A percentile compares a stretch with the other conserved stretches of the same genome.
phyloP scores from a whole-genome alignment of 2,329 filamentous ascomycete species.

The Nannizziopsis barbatae region DNA sequence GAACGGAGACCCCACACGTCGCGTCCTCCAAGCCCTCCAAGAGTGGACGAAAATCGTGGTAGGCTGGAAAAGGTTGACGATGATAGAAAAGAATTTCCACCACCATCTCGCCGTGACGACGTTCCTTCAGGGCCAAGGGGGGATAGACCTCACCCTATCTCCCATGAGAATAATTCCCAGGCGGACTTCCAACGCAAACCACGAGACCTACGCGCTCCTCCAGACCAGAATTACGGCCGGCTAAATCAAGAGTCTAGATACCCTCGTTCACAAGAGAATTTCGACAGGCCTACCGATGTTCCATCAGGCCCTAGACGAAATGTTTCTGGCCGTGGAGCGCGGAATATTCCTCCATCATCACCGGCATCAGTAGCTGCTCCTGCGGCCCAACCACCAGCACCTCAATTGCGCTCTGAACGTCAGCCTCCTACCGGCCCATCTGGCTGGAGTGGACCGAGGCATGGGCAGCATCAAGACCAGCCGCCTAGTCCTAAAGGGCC shows the following conservation, averaged over 20 bases:
- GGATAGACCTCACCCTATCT: slow-evolving; percentile 21
- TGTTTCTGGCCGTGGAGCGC: slow-evolving; percentile 21
- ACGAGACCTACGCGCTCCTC: slow-evolving; percentile 16
- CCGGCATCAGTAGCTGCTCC: no score
- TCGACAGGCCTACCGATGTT: slow-evolving; percentile 31
- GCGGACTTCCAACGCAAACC: slow-evolving; percentile 23
- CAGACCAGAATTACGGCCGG: slow-evolving; percentile 39
- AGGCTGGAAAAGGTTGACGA: slow-evolving; percentile 23
- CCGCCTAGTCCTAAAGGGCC: slow-evolving; percentile 18
- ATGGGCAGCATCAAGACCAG: slow-evolving; percentile 24
- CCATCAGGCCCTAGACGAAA: slow-evolving; percentile 45
- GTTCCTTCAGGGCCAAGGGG: slow-evolving; percentile 45
- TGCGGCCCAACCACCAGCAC: slow-evolving; percentile 17
- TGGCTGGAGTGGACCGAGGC: slow-evolving; percentile 29
- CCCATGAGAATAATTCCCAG: slow-evolving; percentile 21
- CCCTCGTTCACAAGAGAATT: slow-evolving; percentile 36
- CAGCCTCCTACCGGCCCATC: slow-evolving; percentile 36
- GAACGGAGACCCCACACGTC: slow-evolving; percentile 16
- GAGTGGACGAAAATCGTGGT: slow-evolving; percentile 15
- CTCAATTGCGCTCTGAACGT: slow-evolving; percentile 26
- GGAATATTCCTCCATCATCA: slow-evolving; percentile 26
- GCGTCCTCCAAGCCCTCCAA: slow-evolving; percentile 16
- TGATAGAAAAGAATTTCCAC: slow-evolving; percentile 25
- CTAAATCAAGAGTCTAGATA: slow-evolving; percentile 33
- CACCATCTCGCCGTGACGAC: slow-evolving; percentile 31